Conservation (phyloP, 2,329 filamentous ascomycete species). For the Talaromyces sp. region DNA sequence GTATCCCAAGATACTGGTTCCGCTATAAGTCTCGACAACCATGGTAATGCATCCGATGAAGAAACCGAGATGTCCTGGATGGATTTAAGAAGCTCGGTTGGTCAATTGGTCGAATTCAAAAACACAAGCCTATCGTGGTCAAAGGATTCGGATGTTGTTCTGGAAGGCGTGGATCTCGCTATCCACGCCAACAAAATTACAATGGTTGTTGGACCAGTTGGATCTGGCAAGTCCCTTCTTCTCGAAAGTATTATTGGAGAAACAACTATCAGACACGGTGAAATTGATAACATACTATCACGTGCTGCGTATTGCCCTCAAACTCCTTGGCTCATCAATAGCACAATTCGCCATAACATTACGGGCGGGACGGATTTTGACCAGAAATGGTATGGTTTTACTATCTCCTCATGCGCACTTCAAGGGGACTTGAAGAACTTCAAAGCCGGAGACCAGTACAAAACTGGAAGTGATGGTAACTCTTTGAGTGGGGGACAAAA, state of each 20-base stretch:
- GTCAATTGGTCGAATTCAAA: conserved; percentile 22
- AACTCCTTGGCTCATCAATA: conserved; percentile 24
- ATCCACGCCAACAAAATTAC: conserved; percentile 41
- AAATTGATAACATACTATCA: background rate
- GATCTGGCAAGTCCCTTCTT: conserved; percentile 50
- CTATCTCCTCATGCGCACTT: conserved; percentile 22
- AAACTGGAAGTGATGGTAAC: conserved; percentile 62
- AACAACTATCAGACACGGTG: conserved; percentile 19
- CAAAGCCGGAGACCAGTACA: conserved; percentile 61
- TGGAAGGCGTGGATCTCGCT: conserved; percentile 37
- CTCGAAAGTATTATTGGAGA: conserved; percentile 44
- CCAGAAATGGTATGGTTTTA: conserved; percentile 23
- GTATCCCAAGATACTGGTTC: background rate
- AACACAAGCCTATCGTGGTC: conserved; percentile 21
- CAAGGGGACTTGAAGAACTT: conserved; percentile 22
- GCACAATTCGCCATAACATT: conserved; percentile 27
- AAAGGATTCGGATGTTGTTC: conserved; percentile 21
- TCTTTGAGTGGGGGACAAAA: conserved; percentile 78
- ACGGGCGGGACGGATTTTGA: conserved; percentile 22
- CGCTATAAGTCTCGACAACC: background rate
- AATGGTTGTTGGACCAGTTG: conserved; percentile 47
- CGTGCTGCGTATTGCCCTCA: conserved; percentile 34
- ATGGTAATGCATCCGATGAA: background rate
- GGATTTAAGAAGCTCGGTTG: background rate
- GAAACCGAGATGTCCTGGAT: background rate